Percentiles rank a stretch among this genome's conserved stretches.
These are phyloP conservation scores for Passalora sequoiae DNA, from an alignment of 2,329 filamentous ascomycete genomes.

Conservation along the genomic window DNA sequence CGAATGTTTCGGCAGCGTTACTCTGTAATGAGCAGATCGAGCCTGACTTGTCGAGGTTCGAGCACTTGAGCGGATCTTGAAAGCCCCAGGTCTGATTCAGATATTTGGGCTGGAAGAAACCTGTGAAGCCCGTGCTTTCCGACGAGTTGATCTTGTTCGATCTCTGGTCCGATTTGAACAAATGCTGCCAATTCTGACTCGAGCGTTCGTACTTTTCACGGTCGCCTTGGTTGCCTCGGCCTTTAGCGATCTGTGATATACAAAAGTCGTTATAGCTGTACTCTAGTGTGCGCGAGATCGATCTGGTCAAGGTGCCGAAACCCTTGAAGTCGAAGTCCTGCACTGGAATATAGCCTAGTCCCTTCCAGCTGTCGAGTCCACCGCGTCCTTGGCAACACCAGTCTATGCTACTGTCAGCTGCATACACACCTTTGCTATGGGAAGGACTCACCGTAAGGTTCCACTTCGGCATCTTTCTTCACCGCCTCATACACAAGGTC, in stretches of 20 bases:
- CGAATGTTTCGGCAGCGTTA: constrained; percentile 58
- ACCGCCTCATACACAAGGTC: constrained; percentile 57
- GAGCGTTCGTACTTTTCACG: constrained; percentile 46
- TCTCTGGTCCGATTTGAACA: constrained; percentile 57
- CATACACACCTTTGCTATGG: no score
- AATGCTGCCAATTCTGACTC: constrained; percentile 60
- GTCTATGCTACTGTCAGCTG: constrained; percentile 26
- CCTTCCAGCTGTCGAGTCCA: constrained; percentile 63
- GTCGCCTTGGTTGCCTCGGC: constrained; percentile 39
- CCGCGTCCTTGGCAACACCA: constrained; percentile 62
- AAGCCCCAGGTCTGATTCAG: constrained; percentile 54
- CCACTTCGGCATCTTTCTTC: constrained; percentile 59
- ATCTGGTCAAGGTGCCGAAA: constrained; percentile 50
- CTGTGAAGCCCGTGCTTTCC: constrained; percentile 55
- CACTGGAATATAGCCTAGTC: constrained; percentile 56
- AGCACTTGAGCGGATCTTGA: constrained; percentile 37
- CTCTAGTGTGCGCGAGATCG: constrained; percentile 43
- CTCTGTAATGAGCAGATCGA: constrained; percentile 49
- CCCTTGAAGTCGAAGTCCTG: constrained; percentile 42
- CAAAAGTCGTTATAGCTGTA: constrained; percentile 49
- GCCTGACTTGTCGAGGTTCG: constrained; percentile 34
- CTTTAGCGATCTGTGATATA: constrained; percentile 40
- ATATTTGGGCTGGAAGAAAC: constrained; percentile 62
- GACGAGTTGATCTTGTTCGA: constrained; percentile 42
- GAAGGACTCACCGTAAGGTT: constrained; percentile 29